Evolutionary conservation across 106 monocot species (phyloP).

Genomic region (Apostasia ramifera): DNA sequence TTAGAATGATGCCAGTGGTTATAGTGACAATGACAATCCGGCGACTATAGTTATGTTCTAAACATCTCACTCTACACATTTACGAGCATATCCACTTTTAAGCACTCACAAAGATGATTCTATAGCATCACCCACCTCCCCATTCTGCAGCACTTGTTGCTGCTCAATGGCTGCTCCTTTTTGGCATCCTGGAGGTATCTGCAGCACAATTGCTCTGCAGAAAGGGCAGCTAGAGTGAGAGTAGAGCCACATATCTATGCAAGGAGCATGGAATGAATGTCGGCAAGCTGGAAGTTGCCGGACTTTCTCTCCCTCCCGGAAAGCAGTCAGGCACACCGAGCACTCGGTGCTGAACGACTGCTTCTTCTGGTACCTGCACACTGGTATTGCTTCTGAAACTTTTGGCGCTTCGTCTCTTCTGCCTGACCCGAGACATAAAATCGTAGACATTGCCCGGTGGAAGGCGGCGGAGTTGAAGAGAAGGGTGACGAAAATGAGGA

Average conservation of each 20-base stretch:
- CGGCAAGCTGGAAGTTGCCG: slow-evolving; percentile 11
- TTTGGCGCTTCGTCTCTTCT: too few species aligned
- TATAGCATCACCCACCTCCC: neutral
- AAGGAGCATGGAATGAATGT: slow-evolving; percentile 20
- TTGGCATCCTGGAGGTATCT: neutral
- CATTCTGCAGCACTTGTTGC: neutral
- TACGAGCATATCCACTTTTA: too few species aligned
- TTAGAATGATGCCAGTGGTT: too few species aligned
- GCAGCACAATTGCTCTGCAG: slow-evolving; percentile 3
- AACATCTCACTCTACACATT: too few species aligned
- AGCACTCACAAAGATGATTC: neutral
- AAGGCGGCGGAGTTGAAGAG: too few species aligned
- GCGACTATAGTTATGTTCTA: too few species aligned
- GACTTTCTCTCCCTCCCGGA: slow-evolving; percentile 11
- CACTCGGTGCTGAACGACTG: slow-evolving; percentile 9
- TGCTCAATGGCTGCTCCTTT: neutral
- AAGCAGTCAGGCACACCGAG: slow-evolving; percentile 15
- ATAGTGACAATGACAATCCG: too few species aligned
- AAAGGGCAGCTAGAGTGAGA: slow-evolving; percentile 16
- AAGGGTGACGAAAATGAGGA: too few species aligned
- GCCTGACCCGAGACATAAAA: too few species aligned
- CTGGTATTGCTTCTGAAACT: neutral
- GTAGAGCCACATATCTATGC: slow-evolving; percentile 22
- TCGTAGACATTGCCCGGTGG: too few species aligned
- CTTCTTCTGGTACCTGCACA: slow-evolving; percentile 3